Evolutionary conservation across 306 rosid species (phyloP).

Genomic region (Cicer arietinum): DNA sequence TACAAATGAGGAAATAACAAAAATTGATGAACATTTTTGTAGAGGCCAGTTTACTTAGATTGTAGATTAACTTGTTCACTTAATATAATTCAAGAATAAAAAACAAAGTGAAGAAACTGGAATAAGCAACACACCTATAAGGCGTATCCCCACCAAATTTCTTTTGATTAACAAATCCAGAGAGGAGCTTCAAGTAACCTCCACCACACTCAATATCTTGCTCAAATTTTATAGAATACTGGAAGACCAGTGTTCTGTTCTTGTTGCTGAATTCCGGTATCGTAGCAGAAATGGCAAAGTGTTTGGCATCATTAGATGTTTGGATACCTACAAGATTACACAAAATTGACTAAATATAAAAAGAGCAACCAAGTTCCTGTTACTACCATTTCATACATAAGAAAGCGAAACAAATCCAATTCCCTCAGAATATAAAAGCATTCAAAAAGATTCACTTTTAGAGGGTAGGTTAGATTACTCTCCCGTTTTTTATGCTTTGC

Average conservation of each 20-base stretch:
- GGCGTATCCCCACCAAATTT: constrained; percentile 99
- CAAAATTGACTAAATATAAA: constrained; percentile 28
- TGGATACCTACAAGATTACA: constrained; percentile 71
- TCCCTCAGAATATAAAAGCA: neutral
- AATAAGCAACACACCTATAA: constrained; percentile 68
- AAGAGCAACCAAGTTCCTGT: constrained; percentile 10
- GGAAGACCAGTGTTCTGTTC: constrained; percentile 86
- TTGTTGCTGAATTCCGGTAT: constrained; percentile 82
- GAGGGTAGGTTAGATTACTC: too few species aligned
- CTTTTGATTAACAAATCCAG: constrained; percentile 97
- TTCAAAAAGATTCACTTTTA: too few species aligned
- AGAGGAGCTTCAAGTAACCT: constrained; percentile 90
- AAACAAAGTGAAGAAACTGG: constrained; percentile 25
- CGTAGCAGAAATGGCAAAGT: constrained; percentile 89
- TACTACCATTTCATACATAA: constrained; percentile 9
- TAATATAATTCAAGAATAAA: constrained; percentile 8
- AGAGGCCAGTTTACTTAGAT: constrained; percentile 3
- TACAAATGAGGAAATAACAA: neutral
- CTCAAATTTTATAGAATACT: constrained; percentile 86
- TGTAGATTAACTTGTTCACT: constrained; percentile 21
- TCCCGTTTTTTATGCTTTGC: neutral
- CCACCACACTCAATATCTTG: constrained; percentile 99
- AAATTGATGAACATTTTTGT: neutral
- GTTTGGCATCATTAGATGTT: constrained; percentile 86
- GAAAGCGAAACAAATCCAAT: constrained; percentile 13